Conservation (phyloP, 202 grass and related monocot genomes). For the Saccharum hybrid region DNA sequence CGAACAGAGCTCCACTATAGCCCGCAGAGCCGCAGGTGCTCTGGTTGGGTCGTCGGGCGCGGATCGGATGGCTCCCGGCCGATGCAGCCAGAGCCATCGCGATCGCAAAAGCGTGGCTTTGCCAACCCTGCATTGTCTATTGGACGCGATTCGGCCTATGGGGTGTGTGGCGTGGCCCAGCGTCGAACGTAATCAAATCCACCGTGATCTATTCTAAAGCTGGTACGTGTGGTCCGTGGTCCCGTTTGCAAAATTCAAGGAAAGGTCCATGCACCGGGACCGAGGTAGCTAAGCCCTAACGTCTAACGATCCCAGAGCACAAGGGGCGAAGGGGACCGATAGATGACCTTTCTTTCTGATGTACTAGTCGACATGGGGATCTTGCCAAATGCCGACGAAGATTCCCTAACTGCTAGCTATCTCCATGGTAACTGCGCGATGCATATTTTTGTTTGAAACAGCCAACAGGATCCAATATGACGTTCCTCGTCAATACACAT, state of each 20-base stretch:
- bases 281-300: slow-evolving; percentile 4
- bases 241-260: slow-evolving; percentile 45
- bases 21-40: not conserved
- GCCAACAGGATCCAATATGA: not conserved
- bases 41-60: not conserved
- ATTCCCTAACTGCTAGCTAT: not conserved
- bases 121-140: slow-evolving; percentile 36
- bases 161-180: not conserved
- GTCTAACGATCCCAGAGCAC: not conserved
- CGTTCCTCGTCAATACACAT: too few relatives aligned
- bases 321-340: not conserved
- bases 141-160: slow-evolving; percentile 18
- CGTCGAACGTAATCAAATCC: slow-evolving; percentile 54
- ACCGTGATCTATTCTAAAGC: slow-evolving; percentile 53
- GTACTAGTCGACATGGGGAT: slow-evolving; percentile 19
- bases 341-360: not conserved
- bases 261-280: slow-evolving; percentile 35
- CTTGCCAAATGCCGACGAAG: not conserved
- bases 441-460: not conserved
- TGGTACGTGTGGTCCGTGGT: slow-evolving; percentile 23
- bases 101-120: not conserved
- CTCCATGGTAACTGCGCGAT: not conserved
- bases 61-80: not conserved
- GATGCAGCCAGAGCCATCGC: slow-evolving; percentile 9
- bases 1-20: not conserved